A percentile compares a stretch with the other conserved stretches of the same genome.
Conservation (phyloP, 768 basidiomycete species). For the Guyanaporus albipodus region DNA sequence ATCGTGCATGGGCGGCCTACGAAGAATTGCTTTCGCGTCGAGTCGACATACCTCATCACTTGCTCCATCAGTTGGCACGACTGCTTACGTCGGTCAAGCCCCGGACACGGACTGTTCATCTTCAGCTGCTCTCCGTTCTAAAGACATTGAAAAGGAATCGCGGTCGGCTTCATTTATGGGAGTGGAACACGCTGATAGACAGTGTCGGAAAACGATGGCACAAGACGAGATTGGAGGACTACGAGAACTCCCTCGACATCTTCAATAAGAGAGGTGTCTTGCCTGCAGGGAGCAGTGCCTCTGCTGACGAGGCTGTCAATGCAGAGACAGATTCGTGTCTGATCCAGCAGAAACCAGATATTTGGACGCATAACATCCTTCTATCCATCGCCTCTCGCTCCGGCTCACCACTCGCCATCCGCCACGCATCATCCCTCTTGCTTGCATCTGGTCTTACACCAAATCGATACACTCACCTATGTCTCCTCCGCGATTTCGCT, state of each 20-base stretch:
- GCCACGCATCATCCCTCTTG: conserved; percentile 52
- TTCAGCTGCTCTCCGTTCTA: conserved; percentile 66
- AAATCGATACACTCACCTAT: conserved; percentile 59
- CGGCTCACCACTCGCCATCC: conserved; percentile 38
- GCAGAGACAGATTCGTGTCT: neutral
- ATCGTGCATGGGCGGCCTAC: conserved; percentile 45
- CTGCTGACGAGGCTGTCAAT: conserved; percentile 11
- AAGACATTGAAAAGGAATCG: conserved; percentile 52
- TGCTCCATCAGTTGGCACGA: conserved; percentile 60
- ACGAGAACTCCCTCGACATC: conserved; percentile 55
- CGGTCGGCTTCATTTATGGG: conserved; percentile 52
- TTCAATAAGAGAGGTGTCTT: conserved; percentile 56
- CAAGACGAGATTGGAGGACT: conserved; percentile 53
- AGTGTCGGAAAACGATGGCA: conserved; percentile 64
- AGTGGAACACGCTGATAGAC: conserved; percentile 76
- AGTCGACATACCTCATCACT: conserved; percentile 30
- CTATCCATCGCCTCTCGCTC: conserved; percentile 61
- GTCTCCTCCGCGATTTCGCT: conserved; percentile 55
- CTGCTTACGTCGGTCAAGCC: conserved; percentile 52
- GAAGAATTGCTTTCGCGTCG: conserved; percentile 27
- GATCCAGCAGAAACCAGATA: conserved; percentile 46
- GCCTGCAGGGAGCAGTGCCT: neutral
- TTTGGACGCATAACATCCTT: conserved; percentile 66
- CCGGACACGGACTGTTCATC: conserved; percentile 56
- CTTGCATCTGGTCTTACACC: conserved; percentile 50